A percentile compares a stretch with the other conserved stretches of the same genome.
Conservation (phyloP, 108 stramenopile genomes). For the Fragilaria crotonensis region DNA sequence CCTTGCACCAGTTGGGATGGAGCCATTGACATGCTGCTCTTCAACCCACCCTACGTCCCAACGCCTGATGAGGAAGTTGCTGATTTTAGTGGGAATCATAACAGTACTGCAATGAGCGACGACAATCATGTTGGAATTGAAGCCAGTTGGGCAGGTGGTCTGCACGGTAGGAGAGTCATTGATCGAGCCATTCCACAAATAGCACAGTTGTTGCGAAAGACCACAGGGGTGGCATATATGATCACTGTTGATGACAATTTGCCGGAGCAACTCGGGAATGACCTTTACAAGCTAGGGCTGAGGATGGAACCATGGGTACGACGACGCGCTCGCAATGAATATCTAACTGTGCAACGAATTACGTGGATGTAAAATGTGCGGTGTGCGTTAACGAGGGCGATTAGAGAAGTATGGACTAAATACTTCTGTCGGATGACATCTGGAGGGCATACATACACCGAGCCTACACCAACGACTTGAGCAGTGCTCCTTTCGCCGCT, state of each 20-base stretch:
- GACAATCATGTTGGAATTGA: slow-evolving; percentile 82
- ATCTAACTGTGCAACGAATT: slow-evolving; percentile 67
- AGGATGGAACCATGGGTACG: slow-evolving; percentile 55
- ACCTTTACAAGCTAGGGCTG: slow-evolving; percentile 33
- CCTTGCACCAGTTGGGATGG: too few species aligned
- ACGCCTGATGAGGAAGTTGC: slow-evolving; percentile 82
- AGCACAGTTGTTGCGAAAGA: slow-evolving; percentile 42
- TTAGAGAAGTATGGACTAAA: too few species aligned
- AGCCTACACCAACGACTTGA: slow-evolving; percentile 35
- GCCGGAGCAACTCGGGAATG: slow-evolving; percentile 50
- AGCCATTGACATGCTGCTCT: slow-evolving; percentile 67
- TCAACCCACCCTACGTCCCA: slow-evolving; percentile 94
- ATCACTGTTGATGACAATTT: slow-evolving; percentile 85
- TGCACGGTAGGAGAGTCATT: slow-evolving; percentile 65
- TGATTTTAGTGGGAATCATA: too few species aligned
- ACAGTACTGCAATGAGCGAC: too few species aligned
- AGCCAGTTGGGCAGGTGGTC: slow-evolving; percentile 88
- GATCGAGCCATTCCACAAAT: slow-evolving; percentile 80
- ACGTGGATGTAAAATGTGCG: too few species aligned
- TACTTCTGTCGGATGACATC: too few species aligned
- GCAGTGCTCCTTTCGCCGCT: slow-evolving; percentile 45
- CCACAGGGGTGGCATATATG: slow-evolving; percentile 71
- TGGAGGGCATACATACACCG: too few species aligned
- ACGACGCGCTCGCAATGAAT: slow-evolving; percentile 73
- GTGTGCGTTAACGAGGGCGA: too few species aligned